Evolutionary conservation across 139 green algal species (phyloP), one percentile per base, ranked within the genome.

Genomic region (Tetraselmis chui): DNA sequence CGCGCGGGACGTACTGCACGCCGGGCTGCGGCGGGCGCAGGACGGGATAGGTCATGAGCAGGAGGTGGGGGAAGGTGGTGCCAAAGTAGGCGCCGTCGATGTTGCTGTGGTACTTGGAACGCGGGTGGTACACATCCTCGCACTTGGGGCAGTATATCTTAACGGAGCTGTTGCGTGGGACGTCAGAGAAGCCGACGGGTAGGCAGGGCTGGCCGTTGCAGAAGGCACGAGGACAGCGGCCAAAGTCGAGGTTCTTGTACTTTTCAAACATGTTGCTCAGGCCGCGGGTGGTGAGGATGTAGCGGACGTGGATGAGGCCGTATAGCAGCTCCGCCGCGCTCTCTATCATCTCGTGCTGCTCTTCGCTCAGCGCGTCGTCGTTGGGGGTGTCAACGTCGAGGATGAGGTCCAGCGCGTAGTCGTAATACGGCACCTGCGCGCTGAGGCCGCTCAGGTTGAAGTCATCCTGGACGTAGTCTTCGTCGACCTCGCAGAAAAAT

Each of bases 401-500:
- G 30, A 99, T 98, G 75, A 98, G 88, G 84, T 99, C 95, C 27
- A 99, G 87, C 0, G 96, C 96, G 79, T 98, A 98, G 81, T 99
- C 96, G 80, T 99, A 99, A 85, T 99, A 99, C 18, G 95, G 96
- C 75, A 99, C 96, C 87, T 94, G 86, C 26, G 85, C 91, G 83
- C 88, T 94, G 11, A 99, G 93, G 0, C 96, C 96, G 75, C 86
- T 93, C 2, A 99, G 89, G 84, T 99, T 99, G 89, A 99, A 99
- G 85, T 98, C 96, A 86, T 99, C 96, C 86, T 98, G 94, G 77
- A 99, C 98, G 89, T 97, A 99, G 29, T 98, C 94, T 75, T 98
- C 94, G n/a, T 96, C 92, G 25, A 97, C 92, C 76, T 96, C 92
- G 31, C 92, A 96, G 84, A 97, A 97, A 76, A 96, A 95, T 85